Percentiles rank a stretch among this genome's conserved stretches.
Evolutionary conservation across 2,329 filamentous ascomycete genomes (phyloP).

Genomic region (Colletotrichum truncatum): DNA sequence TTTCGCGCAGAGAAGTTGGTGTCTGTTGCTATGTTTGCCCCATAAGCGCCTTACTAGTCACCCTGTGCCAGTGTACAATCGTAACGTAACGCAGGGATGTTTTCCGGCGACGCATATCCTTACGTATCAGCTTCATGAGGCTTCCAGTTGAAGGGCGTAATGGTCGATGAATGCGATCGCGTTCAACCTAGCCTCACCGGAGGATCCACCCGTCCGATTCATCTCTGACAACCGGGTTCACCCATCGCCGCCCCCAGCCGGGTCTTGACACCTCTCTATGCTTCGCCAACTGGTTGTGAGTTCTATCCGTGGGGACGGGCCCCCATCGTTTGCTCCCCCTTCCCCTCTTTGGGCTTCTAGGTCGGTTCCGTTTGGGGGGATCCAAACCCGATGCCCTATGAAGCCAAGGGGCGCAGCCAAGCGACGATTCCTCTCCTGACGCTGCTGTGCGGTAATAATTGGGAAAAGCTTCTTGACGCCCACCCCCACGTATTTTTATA

Average conservation of each 20-base stretch:
- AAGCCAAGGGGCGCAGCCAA: neutral
- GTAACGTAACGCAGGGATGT: neutral
- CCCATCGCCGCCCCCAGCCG: neutral
- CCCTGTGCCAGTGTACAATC: neutral
- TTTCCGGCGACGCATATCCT: slow-evolving; percentile 8
- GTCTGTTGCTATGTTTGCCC: neutral
- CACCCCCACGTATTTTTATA: slow-evolving; percentile 3
- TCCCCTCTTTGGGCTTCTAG: neutral
- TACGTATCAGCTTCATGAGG: slow-evolving; percentile 16
- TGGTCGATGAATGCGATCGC: slow-evolving; percentile 8
- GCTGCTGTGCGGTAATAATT: neutral
- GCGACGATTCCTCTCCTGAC: neutral
- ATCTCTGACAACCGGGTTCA: neutral
- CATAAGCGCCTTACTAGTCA: neutral
- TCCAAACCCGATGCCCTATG: neutral
- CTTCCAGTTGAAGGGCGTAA: neutral
- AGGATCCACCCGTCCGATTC: neutral
- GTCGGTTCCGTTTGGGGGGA: neutral
- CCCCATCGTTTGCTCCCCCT: neutral
- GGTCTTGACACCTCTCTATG: neutral
- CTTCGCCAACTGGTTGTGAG: neutral
- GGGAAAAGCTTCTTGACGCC: slow-evolving; percentile 5
- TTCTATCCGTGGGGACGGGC: neutral
- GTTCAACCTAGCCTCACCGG: neutral
- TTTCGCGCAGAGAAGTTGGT: slow-evolving; percentile 1